A percentile compares a stretch with the other conserved stretches of the same genome.
Evolutionary conservation across 2,329 filamentous ascomycete genomes (phyloP).

Genomic region (Leptographium galeiforme): DNA sequence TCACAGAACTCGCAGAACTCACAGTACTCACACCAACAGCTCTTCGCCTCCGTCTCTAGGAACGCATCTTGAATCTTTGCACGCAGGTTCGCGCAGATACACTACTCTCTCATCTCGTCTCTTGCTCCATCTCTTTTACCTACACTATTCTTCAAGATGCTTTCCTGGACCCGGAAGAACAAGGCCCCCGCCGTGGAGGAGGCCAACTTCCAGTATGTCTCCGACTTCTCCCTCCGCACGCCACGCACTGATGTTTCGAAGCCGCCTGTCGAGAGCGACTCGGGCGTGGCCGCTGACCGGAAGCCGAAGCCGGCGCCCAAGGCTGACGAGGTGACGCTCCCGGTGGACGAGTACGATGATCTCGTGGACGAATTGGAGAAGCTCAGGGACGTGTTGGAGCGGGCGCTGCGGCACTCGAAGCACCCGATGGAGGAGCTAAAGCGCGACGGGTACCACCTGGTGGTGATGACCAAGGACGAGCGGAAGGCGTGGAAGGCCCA

Average conservation of each 20-base stretch:
- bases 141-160: not conserved
- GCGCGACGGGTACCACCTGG: not conserved
- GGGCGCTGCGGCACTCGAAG: not conserved
- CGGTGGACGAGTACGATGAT: not conserved
- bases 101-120: no score
- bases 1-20: no score
- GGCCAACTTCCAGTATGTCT: not conserved
- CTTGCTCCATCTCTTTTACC: not conserved
- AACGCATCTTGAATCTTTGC: no score
- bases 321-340: not conserved
- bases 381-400: not conserved
- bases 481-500: constrained; percentile 13
- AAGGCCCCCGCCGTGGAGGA: not conserved
- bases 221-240: not conserved
- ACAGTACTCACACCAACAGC: no score
- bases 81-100: no score
- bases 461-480: not conserved
- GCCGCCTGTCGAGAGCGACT: not conserved
- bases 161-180: not conserved
- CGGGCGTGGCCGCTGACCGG: not conserved
- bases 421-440: not conserved
- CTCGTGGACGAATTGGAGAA: not conserved
- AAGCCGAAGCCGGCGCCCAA: not conserved
- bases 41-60: no score
- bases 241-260: not conserved